Evolutionary conservation across 164 flowering plant genomes (phyloP).

Genomic region (Cinnamomum micranthum): DNA sequence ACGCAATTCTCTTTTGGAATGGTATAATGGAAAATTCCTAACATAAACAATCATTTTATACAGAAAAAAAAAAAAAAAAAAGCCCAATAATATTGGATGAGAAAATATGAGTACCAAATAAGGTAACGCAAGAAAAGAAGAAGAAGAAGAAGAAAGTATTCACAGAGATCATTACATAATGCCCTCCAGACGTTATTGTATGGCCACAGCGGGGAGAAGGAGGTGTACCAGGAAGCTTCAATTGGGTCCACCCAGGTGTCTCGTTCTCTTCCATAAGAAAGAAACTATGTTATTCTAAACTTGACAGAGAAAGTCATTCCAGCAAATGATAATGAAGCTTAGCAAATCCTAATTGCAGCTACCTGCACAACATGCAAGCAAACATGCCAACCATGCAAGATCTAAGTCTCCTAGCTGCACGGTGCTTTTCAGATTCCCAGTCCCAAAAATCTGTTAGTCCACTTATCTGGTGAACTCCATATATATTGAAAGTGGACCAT

Average conservation of each 20-base stretch:
- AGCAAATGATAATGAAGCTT: constrained; percentile 1
- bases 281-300: constrained; percentile 13
- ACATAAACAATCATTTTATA: no score
- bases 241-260: constrained; percentile 95
- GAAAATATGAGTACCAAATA: neutral
- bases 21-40: no score
- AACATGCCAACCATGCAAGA: neutral
- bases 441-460: no score
- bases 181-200: constrained; percentile 84
- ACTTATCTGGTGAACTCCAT: neutral
- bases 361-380: neutral
- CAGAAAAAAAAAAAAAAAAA: neutral
- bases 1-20: no score
- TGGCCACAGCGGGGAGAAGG: constrained; percentile 98
- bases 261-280: constrained; percentile 89
- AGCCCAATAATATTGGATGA: neutral
- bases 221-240: constrained; percentile 98
- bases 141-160: neutral
- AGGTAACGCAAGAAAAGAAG: neutral
- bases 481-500: neutral
- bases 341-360: neutral
- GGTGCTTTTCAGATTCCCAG: neutral
- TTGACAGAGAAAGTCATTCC: constrained; percentile 3
- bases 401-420: neutral
- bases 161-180: constrained; percentile 47